Percentiles rank a stretch among this genome's conserved stretches.
phyloP scores from a whole-genome alignment of 495 filamentous ascomycete genomes.

The Aspergillus sclerotiicarbonarius region DNA sequence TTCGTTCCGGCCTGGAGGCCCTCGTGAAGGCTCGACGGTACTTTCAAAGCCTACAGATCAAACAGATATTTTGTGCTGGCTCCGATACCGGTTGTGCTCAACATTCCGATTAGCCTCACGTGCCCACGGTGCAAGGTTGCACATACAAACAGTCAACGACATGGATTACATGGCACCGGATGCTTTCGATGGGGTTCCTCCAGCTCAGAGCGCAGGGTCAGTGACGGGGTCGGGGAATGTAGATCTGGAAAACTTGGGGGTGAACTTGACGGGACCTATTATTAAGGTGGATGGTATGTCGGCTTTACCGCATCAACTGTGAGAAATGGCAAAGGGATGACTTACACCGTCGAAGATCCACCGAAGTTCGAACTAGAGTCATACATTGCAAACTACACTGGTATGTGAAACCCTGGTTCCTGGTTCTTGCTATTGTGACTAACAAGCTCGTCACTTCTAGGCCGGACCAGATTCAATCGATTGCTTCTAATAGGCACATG shows the following conservation, averaged over 20 bases:
- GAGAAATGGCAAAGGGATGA: slow-evolving; percentile 2
- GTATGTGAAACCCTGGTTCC: slow-evolving; percentile 41
- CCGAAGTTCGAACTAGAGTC: slow-evolving; percentile 93
- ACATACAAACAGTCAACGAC: slow-evolving; percentile 1
- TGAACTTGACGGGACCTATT: slow-evolving; percentile 15
- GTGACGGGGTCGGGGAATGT: slow-evolving; percentile 2
- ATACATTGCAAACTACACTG: slow-evolving; percentile 88
- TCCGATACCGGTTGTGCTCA: background rate
- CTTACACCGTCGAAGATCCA: slow-evolving; percentile 52
- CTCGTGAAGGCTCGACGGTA: background rate
- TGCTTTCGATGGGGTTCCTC: slow-evolving; percentile 23
- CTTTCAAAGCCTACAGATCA: background rate
- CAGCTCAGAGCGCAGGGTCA: slow-evolving; percentile 14
- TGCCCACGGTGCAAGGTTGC: background rate
- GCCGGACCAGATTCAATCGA: slow-evolving; percentile 73
- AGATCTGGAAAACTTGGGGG: slow-evolving; percentile 17
- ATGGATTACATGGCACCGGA: slow-evolving; percentile 33
- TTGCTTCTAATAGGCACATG: slow-evolving; percentile 75
- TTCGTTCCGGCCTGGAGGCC: background rate
- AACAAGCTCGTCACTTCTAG: slow-evolving; percentile 35
- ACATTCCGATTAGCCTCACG: background rate
- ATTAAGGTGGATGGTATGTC: slow-evolving; percentile 35
- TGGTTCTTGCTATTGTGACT: background rate
- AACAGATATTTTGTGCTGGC: background rate
- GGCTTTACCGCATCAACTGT: slow-evolving; percentile 5